These are phyloP conservation scores for Jaminaea rosea DNA, from an alignment of 1,284 basidiomycete species.

Conservation along the genomic window DNA sequence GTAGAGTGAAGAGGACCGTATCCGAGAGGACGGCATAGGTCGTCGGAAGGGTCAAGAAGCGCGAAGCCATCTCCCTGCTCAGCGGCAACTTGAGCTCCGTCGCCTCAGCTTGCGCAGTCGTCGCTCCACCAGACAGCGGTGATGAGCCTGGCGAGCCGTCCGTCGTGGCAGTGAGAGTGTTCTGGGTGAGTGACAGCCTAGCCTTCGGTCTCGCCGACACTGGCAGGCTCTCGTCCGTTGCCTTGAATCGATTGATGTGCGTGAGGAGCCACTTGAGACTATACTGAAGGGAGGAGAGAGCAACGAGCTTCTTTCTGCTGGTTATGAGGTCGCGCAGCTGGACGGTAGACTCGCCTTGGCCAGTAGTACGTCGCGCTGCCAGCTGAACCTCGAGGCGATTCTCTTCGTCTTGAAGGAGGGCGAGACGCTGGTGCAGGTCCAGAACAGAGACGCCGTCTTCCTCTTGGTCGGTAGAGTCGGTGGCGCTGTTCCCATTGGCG, in stretches of 20 bases:
- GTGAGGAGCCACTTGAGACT: constrained; percentile 52
- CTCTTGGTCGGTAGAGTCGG: too few relatives aligned
- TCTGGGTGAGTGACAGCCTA: constrained; percentile 17
- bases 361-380: constrained; percentile 7
- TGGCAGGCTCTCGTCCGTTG: constrained; percentile 44
- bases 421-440: constrained; percentile 4
- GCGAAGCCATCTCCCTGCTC: constrained; percentile 11
- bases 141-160: not conserved
- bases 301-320: constrained; percentile 65
- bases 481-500: constrained; percentile 34
- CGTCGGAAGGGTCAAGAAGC: constrained; percentile 65
- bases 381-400: constrained; percentile 17
- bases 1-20: constrained; percentile 76
- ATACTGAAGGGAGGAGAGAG: constrained; percentile 70
- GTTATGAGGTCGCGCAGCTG: constrained; percentile 57
- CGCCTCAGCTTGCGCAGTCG: constrained; percentile 4
- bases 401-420: constrained; percentile 22
- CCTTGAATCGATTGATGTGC: constrained; percentile 26
- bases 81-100: constrained; percentile 24
- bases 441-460: too few relatives aligned
- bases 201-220: constrained; percentile 12
- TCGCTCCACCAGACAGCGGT: too few relatives aligned
- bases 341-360: constrained; percentile 9
- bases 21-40: constrained; percentile 82
- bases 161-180: constrained; percentile 8